Base-by-base conservation (phyloP, 2,329 filamentous ascomycete genomes). In the Phaeosphaeria sp. region DNA sequence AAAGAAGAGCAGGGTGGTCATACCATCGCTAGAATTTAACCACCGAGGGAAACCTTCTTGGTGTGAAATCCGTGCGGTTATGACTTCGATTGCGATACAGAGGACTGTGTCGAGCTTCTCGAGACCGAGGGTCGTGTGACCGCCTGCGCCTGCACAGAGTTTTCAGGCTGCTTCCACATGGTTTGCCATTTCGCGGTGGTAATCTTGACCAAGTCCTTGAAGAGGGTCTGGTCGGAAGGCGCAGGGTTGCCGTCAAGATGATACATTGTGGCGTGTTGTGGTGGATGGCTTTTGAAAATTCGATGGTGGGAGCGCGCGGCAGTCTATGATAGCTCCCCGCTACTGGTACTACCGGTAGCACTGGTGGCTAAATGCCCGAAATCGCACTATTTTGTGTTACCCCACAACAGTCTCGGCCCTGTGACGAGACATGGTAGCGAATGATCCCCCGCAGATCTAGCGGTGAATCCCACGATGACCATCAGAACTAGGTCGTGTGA, bases 51-150 rank as follows among this genome's bases (percentile, higher is more conserved):
- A 40, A 42, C 18, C 47, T 44, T 20, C 18, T 49, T 43, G 36
- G 20, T 30, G 18, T 25, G 9, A 47, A n/a, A 21, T 36, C 6
- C 21, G 8, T n/a, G 15, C 6, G 22, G 30, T 46, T 57, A 69
- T 49, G 33, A 75, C 74, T 60, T 65, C 55, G 56, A 78, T 63
- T 60, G 80, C 70, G 33, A 75, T 73, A 53, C 65, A 72, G 62
- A 79, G 75, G 20, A 58, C 77, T 46, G 76, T 68, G 63, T 76
- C 67, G 51, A 79, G 61, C 56, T 75, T 59, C 55, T 64, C 73
- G 65, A 78, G 47, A 59, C 64, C 53, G 63, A 78, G 68, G 63
- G 67, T 55, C 64, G 68, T 56, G 64, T 60, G 60, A 15, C 54
- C 2, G 54, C 48, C 13, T 51, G 55, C 39, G 33, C 49, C 42